Evolutionary conservation across 306 rosid genomes (phyloP), one percentile per base, ranked within the genome.

Genomic region (Cucurbita maxima): DNA sequence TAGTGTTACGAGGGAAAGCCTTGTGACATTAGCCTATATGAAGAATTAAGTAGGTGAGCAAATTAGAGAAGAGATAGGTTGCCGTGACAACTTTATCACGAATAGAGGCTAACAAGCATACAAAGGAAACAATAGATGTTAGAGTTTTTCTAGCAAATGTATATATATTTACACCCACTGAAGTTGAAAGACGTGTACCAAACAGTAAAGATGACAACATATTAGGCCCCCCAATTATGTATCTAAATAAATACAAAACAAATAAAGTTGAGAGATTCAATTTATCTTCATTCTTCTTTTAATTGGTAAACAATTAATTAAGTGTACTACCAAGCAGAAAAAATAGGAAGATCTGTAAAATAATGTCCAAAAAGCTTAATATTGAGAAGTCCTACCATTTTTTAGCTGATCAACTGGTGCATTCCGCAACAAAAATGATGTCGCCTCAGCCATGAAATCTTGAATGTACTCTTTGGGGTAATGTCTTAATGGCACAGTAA

Each of bases 361-460:
- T 47, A 19, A 10, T 7, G 59, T 41, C 43, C 45, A 75, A 43
- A 58, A 77, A 48, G 37, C 43, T 48, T 71, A 37, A 19, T 69
- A 71, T 57, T 50, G 30, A 18, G 71, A 78, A 57, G 48, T 59
- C 75, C 44, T 87, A 93, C 98, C 98, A 86, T 81, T 79, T 80
- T 81, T 76, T 15, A 93, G 88, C 73, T 93, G 96, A 81, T 79
- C 92, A 45, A 80, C 79, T 10, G 90, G 85, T 80, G 96, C 89
- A 79, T 86, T 90, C 79, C 98, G 81, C 76, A 93, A 78, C 83
- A 93, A 75, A 79, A 87, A 90, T 18, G 97, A 91, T 76, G 87
- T 79, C 36, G 87, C 86, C 83, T 93, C 94, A 18, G 94, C 97
- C 96, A 87, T 93, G 73, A 86, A 89, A 56, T 87, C 86, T 78